Evolutionary conservation across 2,329 filamentous ascomycete species (phyloP).

Genomic region (Escovopsis sp.): DNA sequence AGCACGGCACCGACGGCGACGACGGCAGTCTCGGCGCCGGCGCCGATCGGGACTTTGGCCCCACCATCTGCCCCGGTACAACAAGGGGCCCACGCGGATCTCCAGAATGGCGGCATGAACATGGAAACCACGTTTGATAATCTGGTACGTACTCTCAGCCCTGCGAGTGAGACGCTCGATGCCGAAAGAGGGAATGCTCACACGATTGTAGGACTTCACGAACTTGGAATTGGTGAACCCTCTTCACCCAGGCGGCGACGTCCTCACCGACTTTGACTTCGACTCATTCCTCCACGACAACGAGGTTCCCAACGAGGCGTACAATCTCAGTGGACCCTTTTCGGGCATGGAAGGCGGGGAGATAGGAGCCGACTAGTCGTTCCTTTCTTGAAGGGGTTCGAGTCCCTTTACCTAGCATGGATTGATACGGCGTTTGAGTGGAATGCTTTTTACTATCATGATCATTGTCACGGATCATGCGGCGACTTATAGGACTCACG

Average conservation of each 20-base stretch:
- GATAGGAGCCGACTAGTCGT: conserved; percentile 39
- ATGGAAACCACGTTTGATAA: conserved; percentile 26
- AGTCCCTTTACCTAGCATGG: conserved; percentile 23
- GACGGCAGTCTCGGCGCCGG: conserved; percentile 15
- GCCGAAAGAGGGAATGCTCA: no score
- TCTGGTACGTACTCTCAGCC: conserved; percentile 26
- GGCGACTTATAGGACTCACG: conserved; percentile 15
- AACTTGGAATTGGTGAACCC: conserved; percentile 42
- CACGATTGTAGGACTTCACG: conserved; percentile 24
- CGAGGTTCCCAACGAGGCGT: conserved; percentile 31
- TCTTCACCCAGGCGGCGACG: conserved; percentile 32
- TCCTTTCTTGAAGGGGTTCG: no score
- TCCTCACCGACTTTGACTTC: conserved; percentile 52
- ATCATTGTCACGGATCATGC: conserved; percentile 12
- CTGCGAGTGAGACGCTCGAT: conserved; percentile 2
- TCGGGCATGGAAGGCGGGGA: conserved; percentile 39
- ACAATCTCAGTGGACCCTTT: conserved; percentile 41
- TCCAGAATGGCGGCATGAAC: conserved; percentile 28
- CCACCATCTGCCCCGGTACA: conserved; percentile 28
- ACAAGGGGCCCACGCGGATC: conserved; percentile 31
- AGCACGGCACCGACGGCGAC: conserved; percentile 13
- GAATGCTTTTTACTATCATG: conserved; percentile 20
- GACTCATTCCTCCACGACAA: conserved; percentile 51
- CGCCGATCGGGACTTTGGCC: conserved; percentile 15
- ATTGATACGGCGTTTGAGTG: conserved; percentile 25